Evolutionary conservation across 208 protist genomes (phyloP), one percentile per base, ranked within the genome.

Genomic region (Angomonas ambiguus): DNA sequence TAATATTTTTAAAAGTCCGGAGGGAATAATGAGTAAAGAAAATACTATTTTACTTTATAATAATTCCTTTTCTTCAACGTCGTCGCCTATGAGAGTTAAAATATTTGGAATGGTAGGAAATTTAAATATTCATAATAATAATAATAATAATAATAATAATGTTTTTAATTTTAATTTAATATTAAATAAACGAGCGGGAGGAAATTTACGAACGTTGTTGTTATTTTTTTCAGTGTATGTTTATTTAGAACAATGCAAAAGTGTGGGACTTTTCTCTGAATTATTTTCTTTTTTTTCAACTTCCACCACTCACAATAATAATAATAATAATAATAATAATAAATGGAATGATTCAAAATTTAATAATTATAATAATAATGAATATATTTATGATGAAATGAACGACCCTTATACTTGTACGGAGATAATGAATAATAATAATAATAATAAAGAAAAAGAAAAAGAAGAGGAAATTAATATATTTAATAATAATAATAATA

Each of bases 281-380:
- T 56, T 18, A 28, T 56, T 56, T 56, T 20, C 8, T 22, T 56
- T 56, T 56, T 56, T 56, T 56, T 48, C 11, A 48, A 18, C 11
- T 11, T 48, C 11, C 41, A 20, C 41, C 18, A 18, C 41, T 48
- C 18, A 18, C 41, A 24, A 56, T 22, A 56, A 56, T 30, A 56
- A 56, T 56, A 56, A 56, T 30, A 56, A 56, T 56, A 56, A 56
- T 28, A 56, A 56, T 8, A 24, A 56, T 28, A 56, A 56, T 18
- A 56, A 56, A 56, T 28, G 25, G 49, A 56, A 18, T 56, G n/a
- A n/a, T n/a, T n/a, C n/a, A n/a, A n/a, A 45, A 16, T 45, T 45
- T 45, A 45, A 16, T 45, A n/a, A n/a, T 45, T 45, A n/a, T n/a
- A 16, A 45, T n/a, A 16, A 16, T n/a, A 45, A 45, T 45, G 38